Evolutionary conservation across 2,329 filamentous ascomycete genomes (phyloP).

Genomic region (Fusarium sp.): DNA sequence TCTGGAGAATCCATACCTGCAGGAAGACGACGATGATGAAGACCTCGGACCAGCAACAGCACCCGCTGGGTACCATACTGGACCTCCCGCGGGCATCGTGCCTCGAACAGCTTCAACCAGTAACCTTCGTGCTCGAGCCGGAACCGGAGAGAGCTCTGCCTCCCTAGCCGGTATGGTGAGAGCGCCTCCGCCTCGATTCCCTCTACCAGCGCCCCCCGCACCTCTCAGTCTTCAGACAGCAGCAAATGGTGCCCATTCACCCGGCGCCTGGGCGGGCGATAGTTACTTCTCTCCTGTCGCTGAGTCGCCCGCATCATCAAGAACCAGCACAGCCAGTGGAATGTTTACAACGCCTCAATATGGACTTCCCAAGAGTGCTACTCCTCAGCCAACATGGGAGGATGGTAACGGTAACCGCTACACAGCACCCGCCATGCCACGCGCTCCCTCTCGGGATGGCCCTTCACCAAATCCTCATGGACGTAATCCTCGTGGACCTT

Average conservation of each 20-base stretch:
- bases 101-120: slow-evolving; percentile 68
- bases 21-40: slow-evolving; percentile 66
- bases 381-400: slow-evolving; percentile 73
- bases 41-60: slow-evolving; percentile 53
- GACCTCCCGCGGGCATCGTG: slow-evolving; percentile 39
- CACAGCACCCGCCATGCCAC: slow-evolving; percentile 85
- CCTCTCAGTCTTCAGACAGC: slow-evolving; percentile 75
- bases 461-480: slow-evolving; percentile 71
- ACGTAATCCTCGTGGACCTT: slow-evolving; percentile 77
- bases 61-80: slow-evolving; percentile 48
- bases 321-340: slow-evolving; percentile 77
- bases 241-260: slow-evolving; percentile 59
- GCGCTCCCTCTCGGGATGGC: slow-evolving; percentile 81
- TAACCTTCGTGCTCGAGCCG: slow-evolving; percentile 78
- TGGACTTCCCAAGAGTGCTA: slow-evolving; percentile 75
- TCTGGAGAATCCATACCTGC: slow-evolving; percentile 83
- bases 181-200: slow-evolving; percentile 75
- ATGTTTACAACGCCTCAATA: slow-evolving; percentile 68
- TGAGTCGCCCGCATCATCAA: slow-evolving; percentile 80
- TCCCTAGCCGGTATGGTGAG: slow-evolving; percentile 65
- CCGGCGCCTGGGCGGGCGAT: slow-evolving; percentile 69
- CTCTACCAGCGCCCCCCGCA: slow-evolving; percentile 64
- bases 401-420: slow-evolving; percentile 83
- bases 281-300: slow-evolving; percentile 93
- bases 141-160: slow-evolving; percentile 73